phyloP scores from a whole-genome alignment of 2,329 filamentous ascomycete species.

The Cladophialophora carrionii region DNA sequence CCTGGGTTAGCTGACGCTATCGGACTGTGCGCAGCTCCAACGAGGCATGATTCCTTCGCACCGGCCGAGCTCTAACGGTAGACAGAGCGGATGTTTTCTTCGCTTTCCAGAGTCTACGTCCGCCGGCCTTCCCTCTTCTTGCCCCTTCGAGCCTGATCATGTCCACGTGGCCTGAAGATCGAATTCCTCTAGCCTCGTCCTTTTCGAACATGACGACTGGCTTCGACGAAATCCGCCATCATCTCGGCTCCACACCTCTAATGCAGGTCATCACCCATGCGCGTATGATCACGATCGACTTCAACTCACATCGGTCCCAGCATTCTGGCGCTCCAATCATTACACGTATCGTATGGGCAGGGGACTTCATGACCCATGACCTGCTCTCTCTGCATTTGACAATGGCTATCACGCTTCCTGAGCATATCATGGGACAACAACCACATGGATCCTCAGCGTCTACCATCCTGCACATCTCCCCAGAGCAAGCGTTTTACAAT shows the following conservation, averaged over 20 bases:
- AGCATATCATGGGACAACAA: too few relatives aligned
- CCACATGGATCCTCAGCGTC: neutral
- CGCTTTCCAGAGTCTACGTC: constrained; percentile 12
- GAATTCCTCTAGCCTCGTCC: neutral
- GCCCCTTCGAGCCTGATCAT: constrained; percentile 20
- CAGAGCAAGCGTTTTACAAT: constrained; percentile 40
- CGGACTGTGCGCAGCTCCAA: constrained; percentile 17
- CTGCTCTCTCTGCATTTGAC: constrained; percentile 5
- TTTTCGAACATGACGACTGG: constrained; percentile 4
- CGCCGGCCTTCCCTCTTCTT: constrained; percentile 19
- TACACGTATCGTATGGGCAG: constrained; percentile 18
- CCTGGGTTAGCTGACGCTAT: constrained; percentile 26
- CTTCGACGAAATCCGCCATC: neutral
- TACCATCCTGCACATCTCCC: neutral
- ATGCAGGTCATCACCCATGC: constrained; percentile 5
- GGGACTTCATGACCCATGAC: constrained; percentile 21
- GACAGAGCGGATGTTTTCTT: constrained; percentile 21
- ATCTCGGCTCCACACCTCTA: neutral
- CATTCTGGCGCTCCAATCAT: constrained; percentile 10
- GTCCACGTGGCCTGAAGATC: constrained; percentile 12
- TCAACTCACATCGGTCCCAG: constrained; percentile 7
- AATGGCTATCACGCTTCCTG: neutral
- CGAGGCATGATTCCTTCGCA: neutral
- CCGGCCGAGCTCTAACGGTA: neutral
- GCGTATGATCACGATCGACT: constrained; percentile 21